Evolutionary conservation across 2,329 filamentous ascomycete genomes (phyloP).

Genomic region (Fusarium sp.): DNA sequence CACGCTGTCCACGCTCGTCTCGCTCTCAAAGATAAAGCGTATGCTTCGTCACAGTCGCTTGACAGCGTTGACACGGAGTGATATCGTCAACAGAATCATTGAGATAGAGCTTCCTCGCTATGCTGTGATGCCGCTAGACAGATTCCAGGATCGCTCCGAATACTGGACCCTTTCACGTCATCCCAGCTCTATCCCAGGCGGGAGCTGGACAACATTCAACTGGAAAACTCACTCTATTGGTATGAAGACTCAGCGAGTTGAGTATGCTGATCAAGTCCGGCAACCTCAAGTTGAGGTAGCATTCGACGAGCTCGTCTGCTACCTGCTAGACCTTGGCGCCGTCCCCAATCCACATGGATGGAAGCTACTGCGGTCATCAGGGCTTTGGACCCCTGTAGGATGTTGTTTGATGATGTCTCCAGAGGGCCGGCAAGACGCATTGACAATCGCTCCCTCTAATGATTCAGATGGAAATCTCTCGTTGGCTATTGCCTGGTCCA

Average conservation of each 20-base stretch:
- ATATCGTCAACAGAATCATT: slow-evolving; percentile 74
- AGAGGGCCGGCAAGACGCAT: slow-evolving; percentile 60
- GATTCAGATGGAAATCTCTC: slow-evolving; percentile 72
- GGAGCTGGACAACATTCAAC: slow-evolving; percentile 74
- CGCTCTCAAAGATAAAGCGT: slow-evolving; percentile 70
- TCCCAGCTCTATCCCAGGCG: slow-evolving; percentile 68
- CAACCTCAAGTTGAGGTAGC: slow-evolving; percentile 65
- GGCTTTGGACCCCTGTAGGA: slow-evolving; percentile 71
- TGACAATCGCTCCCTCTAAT: slow-evolving; percentile 67
- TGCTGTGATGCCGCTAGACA: slow-evolving; percentile 71
- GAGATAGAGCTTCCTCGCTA: slow-evolving; percentile 75
- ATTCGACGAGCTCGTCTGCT: slow-evolving; percentile 71
- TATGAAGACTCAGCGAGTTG: slow-evolving; percentile 70
- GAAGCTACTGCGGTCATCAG: slow-evolving; percentile 67
- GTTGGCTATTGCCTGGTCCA: slow-evolving; percentile 67
- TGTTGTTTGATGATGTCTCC: slow-evolving; percentile 68
- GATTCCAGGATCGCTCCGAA: slow-evolving; percentile 63
- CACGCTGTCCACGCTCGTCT: slow-evolving; percentile 69
- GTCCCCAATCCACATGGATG: slow-evolving; percentile 70
- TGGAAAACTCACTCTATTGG: slow-evolving; percentile 74
- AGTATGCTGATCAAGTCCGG: slow-evolving; percentile 69
- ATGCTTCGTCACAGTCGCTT: slow-evolving; percentile 69
- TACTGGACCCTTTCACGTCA: slow-evolving; percentile 70
- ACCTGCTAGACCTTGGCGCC: slow-evolving; percentile 73
- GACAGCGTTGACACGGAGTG: slow-evolving; percentile 70